Evolutionary conservation across 257 asterid genomes (phyloP), one percentile per base, ranked within the genome.

Genomic region (Agastache rugosa): DNA sequence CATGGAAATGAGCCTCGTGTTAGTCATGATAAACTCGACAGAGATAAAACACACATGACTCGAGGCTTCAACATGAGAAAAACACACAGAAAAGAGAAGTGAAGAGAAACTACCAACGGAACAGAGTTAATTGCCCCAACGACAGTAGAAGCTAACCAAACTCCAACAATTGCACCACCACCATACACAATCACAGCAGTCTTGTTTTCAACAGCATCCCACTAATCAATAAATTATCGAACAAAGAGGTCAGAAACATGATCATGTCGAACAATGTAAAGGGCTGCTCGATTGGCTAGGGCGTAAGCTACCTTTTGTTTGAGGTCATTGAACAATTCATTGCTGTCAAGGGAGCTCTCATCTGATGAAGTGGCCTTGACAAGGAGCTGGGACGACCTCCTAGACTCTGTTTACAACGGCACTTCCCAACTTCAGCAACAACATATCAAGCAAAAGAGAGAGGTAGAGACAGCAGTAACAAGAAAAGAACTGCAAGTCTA

Each of bases 151-250:
- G 97, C 84, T 76, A 94, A 76, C 99, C 99, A 94, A 74, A 87
- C 81, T 41, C 83, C 96, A 72, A 92, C 90, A 73, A 92, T 45
- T 12, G 97, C 91, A 29, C 97, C 97, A 68, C 97, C 96, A 68
- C 97, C 99, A 71, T 92, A 94, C 6, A 85, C 8, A 71, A 89
- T 69, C 20, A 94, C 97, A 0, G 97, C 87, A 1, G 96, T 63
- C 84, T 94, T 94, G 89, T 92, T 87, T 75, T 94, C 99, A 83
- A 94, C 87, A 53, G 93, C 97, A 77, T 94, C 97, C 99, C 97
- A 94, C 97, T 92, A 58, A 37, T 58, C 47, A 19, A 27, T 45
- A 60, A 20, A 53, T 44, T 7, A 47, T 5, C 14, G 31, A 60
- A 50, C 17, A 19, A 20, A 42, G 11, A 45, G 41, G 2, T 16